Conservation (phyloP, 169 alveolate species). For the Blepharisma undulans region DNA sequence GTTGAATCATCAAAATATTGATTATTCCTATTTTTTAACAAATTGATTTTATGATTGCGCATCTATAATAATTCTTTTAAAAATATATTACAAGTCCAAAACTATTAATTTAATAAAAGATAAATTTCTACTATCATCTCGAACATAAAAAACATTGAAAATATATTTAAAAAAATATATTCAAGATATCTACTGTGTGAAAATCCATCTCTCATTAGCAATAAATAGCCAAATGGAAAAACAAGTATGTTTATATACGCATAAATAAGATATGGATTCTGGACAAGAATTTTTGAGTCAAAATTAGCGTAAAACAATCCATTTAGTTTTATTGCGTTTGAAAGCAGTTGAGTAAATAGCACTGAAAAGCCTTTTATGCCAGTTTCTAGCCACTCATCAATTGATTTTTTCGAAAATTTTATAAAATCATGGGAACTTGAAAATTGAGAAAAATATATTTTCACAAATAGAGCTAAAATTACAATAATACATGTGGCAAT, state of each 20-base stretch:
- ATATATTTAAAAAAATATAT: no score
- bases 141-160: neutral
- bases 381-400: neutral
- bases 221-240: neutral
- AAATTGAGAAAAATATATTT: neutral
- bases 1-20: no score
- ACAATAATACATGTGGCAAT: neutral
- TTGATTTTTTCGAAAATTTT: neutral
- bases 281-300: neutral
- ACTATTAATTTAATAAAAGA: neutral
- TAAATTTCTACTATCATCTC: neutral
- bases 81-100: no score
- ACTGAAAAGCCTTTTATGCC: neutral
- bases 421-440: neutral
- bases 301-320: no score
- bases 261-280: neutral
- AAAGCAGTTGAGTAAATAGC: no score
- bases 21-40: no score
- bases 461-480: neutral
- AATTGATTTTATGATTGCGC: no score
- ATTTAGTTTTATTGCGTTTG: no score
- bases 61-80: no score
- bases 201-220: neutral
- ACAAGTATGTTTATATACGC: neutral
- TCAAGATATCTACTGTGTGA: neutral